A percentile compares a stretch with the other conserved stretches of the same genome.
Evolutionary conservation across 2,329 filamentous ascomycete genomes (phyloP).

Genomic region (Paracoccidioides brasiliensis): DNA sequence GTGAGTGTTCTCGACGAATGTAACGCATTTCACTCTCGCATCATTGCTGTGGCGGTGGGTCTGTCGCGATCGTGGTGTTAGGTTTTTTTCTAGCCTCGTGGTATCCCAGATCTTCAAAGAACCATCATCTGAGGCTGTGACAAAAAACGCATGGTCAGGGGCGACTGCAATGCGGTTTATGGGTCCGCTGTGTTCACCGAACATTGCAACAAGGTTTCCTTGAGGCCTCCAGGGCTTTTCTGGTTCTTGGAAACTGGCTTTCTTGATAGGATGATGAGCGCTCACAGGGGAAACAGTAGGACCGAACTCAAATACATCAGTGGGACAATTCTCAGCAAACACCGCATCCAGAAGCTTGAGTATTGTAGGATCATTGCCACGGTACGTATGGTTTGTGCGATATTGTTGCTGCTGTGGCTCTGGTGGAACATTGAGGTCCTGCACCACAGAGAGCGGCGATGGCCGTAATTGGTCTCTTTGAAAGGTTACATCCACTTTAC

Average conservation of each 20-base stretch:
- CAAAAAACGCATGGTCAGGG: slow-evolving; percentile 86
- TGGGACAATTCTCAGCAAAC: slow-evolving; percentile 54
- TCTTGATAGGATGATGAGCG: slow-evolving; percentile 38
- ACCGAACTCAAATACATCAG: slow-evolving; percentile 54
- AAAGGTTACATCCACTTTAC: slow-evolving; percentile 45
- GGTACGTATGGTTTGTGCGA: slow-evolving; percentile 65
- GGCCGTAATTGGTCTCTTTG: slow-evolving; percentile 26
- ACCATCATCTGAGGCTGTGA: slow-evolving; percentile 86
- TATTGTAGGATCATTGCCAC: slow-evolving; percentile 56
- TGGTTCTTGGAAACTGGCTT: slow-evolving; percentile 39
- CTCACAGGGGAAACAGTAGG: slow-evolving; percentile 62
- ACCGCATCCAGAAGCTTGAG: slow-evolving; percentile 65
- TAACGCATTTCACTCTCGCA: slow-evolving; percentile 63
- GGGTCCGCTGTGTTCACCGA: slow-evolving; percentile 72
- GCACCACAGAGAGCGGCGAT: slow-evolving; percentile 26
- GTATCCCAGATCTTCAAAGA: slow-evolving; percentile 90
- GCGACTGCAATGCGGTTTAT: slow-evolving; percentile 72
- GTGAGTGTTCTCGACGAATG: slow-evolving; percentile 88
- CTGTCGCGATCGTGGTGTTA: slow-evolving; percentile 74
- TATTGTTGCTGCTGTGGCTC: slow-evolving; percentile 32
- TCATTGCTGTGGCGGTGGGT: slow-evolving; percentile 64
- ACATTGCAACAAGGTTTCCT: slow-evolving; percentile 72
- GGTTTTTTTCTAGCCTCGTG: slow-evolving; percentile 75
- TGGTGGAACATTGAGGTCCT: slow-evolving; percentile 12
- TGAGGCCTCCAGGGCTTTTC: slow-evolving; percentile 67